Evolutionary conservation across 768 basidiomycete genomes (phyloP).

Genomic region (Lenzites betulinus): DNA sequence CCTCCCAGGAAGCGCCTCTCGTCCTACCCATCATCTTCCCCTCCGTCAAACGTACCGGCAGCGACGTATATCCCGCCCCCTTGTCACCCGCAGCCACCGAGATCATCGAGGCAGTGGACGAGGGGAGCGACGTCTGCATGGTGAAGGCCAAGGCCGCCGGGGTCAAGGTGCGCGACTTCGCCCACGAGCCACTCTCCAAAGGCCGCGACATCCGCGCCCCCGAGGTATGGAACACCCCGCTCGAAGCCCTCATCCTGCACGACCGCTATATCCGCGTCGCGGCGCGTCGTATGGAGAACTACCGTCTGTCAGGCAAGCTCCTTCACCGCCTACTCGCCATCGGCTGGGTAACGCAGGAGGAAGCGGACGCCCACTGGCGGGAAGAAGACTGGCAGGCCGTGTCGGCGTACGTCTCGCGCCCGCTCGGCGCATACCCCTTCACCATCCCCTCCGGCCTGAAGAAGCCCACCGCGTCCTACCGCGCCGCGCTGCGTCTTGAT

Average conservation of each 20-base stretch:
- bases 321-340: conserved; percentile 31
- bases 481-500: conserved; percentile 22
- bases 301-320: conserved; percentile 21
- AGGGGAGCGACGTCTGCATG: conserved; percentile 20
- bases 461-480: conserved; percentile 29
- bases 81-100: conserved; percentile 33
- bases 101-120: conserved; percentile 22
- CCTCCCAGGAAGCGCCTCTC: background rate
- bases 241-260: conserved; percentile 27
- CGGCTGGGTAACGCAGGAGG: conserved; percentile 31
- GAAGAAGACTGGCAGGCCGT: conserved; percentile 24
- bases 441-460: conserved; percentile 5
- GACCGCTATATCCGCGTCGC: conserved; percentile 33
- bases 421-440: conserved; percentile 29
- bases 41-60: background rate
- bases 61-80: conserved; percentile 11
- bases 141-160: conserved; percentile 25
- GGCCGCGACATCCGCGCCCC: conserved; percentile 20
- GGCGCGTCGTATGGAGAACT: background rate
- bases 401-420: conserved; percentile 24
- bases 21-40: conserved; percentile 16
- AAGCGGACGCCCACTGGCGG: conserved; percentile 28
- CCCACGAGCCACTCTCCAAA: conserved; percentile 23
- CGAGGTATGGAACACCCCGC: conserved; percentile 29
- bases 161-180: conserved; percentile 38